phyloP scores from a whole-genome alignment of 2,329 filamentous ascomycete species.

The Sporothrix pallida region DNA sequence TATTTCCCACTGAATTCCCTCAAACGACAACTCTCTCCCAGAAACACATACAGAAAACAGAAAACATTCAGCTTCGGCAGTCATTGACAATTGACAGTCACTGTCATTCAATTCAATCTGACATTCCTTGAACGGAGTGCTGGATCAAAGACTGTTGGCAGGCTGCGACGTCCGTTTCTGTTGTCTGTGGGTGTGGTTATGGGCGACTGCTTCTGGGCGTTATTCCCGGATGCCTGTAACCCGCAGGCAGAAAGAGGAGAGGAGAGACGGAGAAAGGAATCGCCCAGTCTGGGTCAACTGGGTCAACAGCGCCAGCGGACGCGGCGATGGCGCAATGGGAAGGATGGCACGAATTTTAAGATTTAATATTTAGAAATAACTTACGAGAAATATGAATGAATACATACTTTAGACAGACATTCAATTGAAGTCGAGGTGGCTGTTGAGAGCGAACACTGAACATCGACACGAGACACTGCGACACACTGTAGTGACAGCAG shows the following conservation, averaged over 20 bases:
- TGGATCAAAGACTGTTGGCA: not conserved
- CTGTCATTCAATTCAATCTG: too few species aligned
- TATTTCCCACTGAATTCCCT: not conserved
- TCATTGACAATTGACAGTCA: too few species aligned
- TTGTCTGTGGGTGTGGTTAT: not conserved
- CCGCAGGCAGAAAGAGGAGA: not conserved
- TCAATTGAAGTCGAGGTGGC: too few species aligned
- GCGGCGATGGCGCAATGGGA: constrained; percentile 18
- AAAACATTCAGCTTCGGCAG: not conserved
- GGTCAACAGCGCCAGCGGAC: not conserved
- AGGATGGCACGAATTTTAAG: not conserved
- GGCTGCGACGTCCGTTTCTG: too few species aligned
- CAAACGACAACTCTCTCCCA: too few species aligned
- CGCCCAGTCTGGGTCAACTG: not conserved
- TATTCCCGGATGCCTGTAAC: constrained; percentile 21
- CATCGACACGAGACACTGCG: too few species aligned
- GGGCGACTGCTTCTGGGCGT: not conserved
- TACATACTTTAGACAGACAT: not conserved
- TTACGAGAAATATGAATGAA: not conserved
- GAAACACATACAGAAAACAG: too few species aligned
- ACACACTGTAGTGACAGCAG: too few species aligned
- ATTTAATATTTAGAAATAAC: not conserved
- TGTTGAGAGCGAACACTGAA: too few species aligned
- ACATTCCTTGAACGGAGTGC: not conserved
- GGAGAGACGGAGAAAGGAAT: not conserved